Evolutionary conservation across 352 stramenopile genomes (phyloP), one percentile per base, ranked within the genome.

Genomic region (Phytophthora aleatoria): DNA sequence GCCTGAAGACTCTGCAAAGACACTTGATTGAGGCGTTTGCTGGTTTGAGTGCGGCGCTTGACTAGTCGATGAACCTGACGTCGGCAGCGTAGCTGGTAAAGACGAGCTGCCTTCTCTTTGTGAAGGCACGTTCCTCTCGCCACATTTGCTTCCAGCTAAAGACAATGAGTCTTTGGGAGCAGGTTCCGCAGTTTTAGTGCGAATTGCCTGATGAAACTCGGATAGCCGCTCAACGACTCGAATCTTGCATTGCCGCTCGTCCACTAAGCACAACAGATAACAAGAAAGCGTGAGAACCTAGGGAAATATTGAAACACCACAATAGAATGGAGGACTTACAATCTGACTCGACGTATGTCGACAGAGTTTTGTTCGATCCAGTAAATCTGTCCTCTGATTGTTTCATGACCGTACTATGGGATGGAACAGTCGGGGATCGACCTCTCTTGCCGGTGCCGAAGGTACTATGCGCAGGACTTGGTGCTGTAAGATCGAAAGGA

Each of bases 161-260:
- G 51, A 33, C 26, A 48, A 35, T 8, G 43, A 7, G 51, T 15
- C 42, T 67, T 53, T 45, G 52, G n/a, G 20, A 61, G 35, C 24
- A 54, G 63, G 36, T 45, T 64, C 64, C 0, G 51, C 60, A 15
- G 79, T 59, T 48, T 74, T 88, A 6, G 79, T 89, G 54, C 73
- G 74, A 73, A 95, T 93, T 3, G 79, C 85, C 16, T 92, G 74
- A 3, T 92, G 83, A 58, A 95, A 95, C 49, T 95, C 87, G 5
- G 84, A 87, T 16, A 95, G 61, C 0, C 87, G 82, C 57, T 95
- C 87, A 1, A 95, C 87, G 2, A 95, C 85, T 51, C 85, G 85
- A 60, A 95, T 95, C 53, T 95, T 95, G 77, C 85, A 95, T 63
- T 95, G 87, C 3, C 87, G 80, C 41, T 95, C 85, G 45, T 95